These are phyloP conservation scores for Spathaspora sp. DNA, from an alignment of 1,139 yeast species.

Conservation along the genomic window DNA sequence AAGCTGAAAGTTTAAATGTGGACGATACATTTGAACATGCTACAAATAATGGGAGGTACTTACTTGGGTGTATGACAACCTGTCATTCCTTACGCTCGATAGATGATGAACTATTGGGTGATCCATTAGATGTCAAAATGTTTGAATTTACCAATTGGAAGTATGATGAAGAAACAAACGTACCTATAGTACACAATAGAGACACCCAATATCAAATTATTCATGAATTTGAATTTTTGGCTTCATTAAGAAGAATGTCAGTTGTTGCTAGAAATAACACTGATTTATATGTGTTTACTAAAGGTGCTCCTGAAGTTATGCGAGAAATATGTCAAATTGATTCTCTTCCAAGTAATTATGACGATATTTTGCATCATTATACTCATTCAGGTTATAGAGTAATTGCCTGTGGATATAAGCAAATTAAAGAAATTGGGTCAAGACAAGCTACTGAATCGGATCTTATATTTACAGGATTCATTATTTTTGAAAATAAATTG, in stretches of 20 bases:
- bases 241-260: conserved; percentile 87
- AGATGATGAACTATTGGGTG: conserved; percentile 83
- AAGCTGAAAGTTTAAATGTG: conserved; percentile 19
- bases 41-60: conserved; percentile 30
- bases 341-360: conserved; percentile 72
- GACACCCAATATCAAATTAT: conserved; percentile 51
- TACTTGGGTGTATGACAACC: conserved; percentile 63
- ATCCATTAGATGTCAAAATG: conserved; percentile 91
- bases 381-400: conserved; percentile 94
- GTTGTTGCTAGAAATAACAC: conserved; percentile 51
- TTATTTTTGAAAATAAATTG: conserved; percentile 87
- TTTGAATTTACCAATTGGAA: conserved; percentile 83
- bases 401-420: conserved; percentile 86
- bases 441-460: conserved; percentile 69
- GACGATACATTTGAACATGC: conserved; percentile 18
- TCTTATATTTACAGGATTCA: conserved; percentile 79
- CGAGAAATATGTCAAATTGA: conserved; percentile 68
- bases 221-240: conserved; percentile 80
- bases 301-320: conserved; percentile 99
- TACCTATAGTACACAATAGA: conserved; percentile 27
- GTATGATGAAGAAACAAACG: conserved; percentile 55
- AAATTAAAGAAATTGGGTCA: conserved; percentile 15
- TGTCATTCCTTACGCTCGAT: conserved; percentile 86
- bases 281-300: conserved; percentile 53
- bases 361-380: conserved; percentile 72